phyloP scores from a whole-genome alignment of 139 green algal species.

The Trebouxia sp. region DNA sequence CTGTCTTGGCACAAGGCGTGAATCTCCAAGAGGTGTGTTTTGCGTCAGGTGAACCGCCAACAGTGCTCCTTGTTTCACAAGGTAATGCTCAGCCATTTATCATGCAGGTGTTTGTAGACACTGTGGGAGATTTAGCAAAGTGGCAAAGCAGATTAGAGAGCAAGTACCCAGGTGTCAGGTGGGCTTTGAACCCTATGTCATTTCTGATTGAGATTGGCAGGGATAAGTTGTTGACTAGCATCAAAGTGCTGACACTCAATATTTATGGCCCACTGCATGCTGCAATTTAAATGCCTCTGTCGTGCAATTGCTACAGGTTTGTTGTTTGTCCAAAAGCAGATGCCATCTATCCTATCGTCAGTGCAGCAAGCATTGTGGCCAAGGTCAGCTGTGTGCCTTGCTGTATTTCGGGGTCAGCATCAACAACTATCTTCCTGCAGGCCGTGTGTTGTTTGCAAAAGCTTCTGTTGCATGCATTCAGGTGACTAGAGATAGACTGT shows the following conservation, averaged over 20 bases:
- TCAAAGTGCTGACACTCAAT: not conserved
- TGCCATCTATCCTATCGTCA: conserved; percentile 90
- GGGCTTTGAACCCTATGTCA: not conserved
- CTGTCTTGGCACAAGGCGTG: conserved; percentile 61
- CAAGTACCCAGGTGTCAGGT: conserved; percentile 66
- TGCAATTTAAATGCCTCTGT: not conserved
- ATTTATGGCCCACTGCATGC: not conserved
- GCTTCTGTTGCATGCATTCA: not conserved
- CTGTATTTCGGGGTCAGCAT: not conserved
- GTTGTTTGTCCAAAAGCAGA: conserved; percentile 83
- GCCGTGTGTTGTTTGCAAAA: not conserved
- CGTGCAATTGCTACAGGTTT: conserved; percentile 46
- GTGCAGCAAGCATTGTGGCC: conserved; percentile 88
- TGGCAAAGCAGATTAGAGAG: conserved; percentile 48
- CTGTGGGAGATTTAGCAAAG: conserved; percentile 84
- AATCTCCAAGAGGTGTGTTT: conserved; percentile 62
- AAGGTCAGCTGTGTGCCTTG: conserved; percentile 61
- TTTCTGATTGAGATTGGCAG: no score
- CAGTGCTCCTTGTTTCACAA: not conserved
- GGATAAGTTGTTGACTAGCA: no score
- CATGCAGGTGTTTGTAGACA: conserved; percentile 87
- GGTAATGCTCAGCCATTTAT: not conserved
- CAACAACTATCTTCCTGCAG: not conserved
- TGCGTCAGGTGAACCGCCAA: not conserved
- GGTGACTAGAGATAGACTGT: conserved; percentile 51